These are phyloP conservation scores for Leptomonas seymouri DNA, from an alignment of 208 protist genomes.

Conservation along the genomic window DNA sequence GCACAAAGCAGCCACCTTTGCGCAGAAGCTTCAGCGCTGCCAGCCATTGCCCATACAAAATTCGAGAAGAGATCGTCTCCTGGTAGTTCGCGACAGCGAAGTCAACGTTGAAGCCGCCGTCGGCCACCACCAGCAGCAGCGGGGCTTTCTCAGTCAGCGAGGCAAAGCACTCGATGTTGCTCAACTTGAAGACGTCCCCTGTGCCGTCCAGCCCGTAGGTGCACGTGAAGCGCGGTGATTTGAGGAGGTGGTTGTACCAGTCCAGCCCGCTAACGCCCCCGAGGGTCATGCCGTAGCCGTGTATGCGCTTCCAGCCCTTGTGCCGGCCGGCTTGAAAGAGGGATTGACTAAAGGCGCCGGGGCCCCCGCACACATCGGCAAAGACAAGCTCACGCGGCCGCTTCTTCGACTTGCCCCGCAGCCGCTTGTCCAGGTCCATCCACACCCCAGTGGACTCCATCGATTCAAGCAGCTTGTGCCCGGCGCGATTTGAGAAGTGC, in stretches of 20 bases:
- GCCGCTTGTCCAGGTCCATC: constrained; percentile 44
- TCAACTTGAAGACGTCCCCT: constrained; percentile 78
- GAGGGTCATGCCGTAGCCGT: constrained; percentile 90
- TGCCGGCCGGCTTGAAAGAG: constrained; percentile 50
- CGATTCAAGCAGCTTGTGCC: constrained; percentile 89
- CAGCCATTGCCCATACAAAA: constrained; percentile 88
- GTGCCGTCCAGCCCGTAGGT: constrained; percentile 88
- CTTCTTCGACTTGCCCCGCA: constrained; percentile 24
- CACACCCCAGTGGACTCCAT: constrained; percentile 81
- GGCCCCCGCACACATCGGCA: constrained; percentile 90
- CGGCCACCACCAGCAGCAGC: constrained; percentile 87
- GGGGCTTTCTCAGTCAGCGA: constrained; percentile 39
- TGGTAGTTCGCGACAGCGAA: constrained; percentile 81
- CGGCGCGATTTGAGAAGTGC: constrained; percentile 86
- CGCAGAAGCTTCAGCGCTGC: constrained; percentile 72
- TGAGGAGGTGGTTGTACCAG: constrained; percentile 80
- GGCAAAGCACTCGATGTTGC: constrained; percentile 79
- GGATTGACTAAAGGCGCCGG: constrained; percentile 87
- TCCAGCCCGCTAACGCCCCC: constrained; percentile 58
- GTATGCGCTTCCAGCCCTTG: constrained; percentile 41
- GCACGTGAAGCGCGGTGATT: constrained; percentile 51
- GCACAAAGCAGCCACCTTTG: constrained; percentile 73
- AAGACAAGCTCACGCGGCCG: constrained; percentile 52
- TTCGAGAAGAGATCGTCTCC: constrained; percentile 87
- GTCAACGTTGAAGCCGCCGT: constrained; percentile 87